phyloP scores from a whole-genome alignment of 257 asterid genomes.

The Pogostemon cablin region DNA sequence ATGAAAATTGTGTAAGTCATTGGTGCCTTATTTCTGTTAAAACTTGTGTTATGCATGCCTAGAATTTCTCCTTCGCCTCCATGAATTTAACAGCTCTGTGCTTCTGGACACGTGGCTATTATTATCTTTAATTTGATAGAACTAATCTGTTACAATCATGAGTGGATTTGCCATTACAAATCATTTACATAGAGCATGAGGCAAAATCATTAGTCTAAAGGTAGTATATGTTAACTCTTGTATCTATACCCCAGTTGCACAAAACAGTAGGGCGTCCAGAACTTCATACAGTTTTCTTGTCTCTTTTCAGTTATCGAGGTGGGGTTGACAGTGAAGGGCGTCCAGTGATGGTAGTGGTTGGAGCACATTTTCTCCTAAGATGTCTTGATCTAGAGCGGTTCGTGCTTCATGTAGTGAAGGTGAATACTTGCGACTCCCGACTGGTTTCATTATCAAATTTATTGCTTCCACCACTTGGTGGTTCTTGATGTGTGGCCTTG shows the following conservation, averaged over 20 bases:
- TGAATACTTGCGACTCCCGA: constrained; percentile 34
- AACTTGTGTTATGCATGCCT: constrained; percentile 7
- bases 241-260: not conserved
- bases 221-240: not conserved
- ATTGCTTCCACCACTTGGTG: not conserved
- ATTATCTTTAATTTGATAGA: not conserved
- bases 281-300: not conserved
- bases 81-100: not conserved
- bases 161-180: constrained; percentile 9
- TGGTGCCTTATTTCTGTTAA: constrained; percentile 18
- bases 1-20: constrained; percentile 90
- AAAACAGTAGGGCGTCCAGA: constrained; percentile 7
- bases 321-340: constrained; percentile 93
- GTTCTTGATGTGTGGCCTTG: constrained; percentile 13
- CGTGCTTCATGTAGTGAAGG: constrained; percentile 81
- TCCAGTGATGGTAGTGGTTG: constrained; percentile 93
- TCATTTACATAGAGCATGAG: not conserved
- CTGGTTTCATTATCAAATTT: constrained; percentile 17
- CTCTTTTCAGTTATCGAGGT: constrained; percentile 77
- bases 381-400: constrained; percentile 94
- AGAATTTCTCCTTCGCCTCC: constrained; percentile 9
- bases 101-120: not conserved
- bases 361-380: constrained; percentile 92
- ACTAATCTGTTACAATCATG: not conserved
- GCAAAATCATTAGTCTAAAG: not conserved